These are phyloP conservation scores for Candida gorgasii DNA, from an alignment of 805 yeast species.

Conservation along the genomic window DNA sequence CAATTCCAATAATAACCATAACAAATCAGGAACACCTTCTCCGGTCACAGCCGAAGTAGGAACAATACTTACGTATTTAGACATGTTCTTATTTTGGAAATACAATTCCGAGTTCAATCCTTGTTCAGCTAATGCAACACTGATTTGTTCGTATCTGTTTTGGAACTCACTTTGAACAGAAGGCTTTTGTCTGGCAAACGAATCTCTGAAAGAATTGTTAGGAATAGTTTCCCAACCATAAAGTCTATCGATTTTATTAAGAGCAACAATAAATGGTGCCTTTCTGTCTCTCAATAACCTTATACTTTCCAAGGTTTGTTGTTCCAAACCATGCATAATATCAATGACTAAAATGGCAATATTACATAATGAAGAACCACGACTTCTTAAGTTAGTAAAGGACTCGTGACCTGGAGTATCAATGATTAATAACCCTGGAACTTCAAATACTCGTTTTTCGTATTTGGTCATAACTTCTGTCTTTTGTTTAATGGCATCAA, in stretches of 20 bases:
- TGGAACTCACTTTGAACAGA: constrained; percentile 92
- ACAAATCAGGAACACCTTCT: constrained; percentile 99
- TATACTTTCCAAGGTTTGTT: constrained; percentile 94
- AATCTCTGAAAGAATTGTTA: constrained; percentile 94
- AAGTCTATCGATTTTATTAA: constrained; percentile 95
- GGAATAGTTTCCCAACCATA: constrained; percentile 92
- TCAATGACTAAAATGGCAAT: constrained; percentile 98
- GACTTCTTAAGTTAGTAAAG: constrained; percentile 92
- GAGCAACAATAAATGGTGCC: constrained; percentile 96
- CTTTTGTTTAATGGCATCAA: constrained; percentile 86
- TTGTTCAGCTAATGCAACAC: constrained; percentile 93
- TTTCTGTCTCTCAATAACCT: constrained; percentile 90
- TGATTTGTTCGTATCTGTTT: constrained; percentile 79
- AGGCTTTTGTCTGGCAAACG: constrained; percentile 75
- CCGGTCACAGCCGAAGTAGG: constrained; percentile 99
- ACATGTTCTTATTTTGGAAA: constrained; percentile 89
- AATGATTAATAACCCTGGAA: constrained; percentile 94
- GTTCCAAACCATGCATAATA: constrained; percentile 99
- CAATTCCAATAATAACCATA: constrained; percentile 90
- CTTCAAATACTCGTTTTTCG: constrained; percentile 85
- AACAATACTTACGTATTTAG: constrained; percentile 92
- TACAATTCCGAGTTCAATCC: constrained; percentile 97
- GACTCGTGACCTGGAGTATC: constrained; percentile 99
- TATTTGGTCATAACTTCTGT: constrained; percentile 87
- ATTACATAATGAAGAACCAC: constrained; percentile 99